Evolutionary conservation across 805 yeast species (phyloP).

Genomic region (Ogataea allantospora): DNA sequence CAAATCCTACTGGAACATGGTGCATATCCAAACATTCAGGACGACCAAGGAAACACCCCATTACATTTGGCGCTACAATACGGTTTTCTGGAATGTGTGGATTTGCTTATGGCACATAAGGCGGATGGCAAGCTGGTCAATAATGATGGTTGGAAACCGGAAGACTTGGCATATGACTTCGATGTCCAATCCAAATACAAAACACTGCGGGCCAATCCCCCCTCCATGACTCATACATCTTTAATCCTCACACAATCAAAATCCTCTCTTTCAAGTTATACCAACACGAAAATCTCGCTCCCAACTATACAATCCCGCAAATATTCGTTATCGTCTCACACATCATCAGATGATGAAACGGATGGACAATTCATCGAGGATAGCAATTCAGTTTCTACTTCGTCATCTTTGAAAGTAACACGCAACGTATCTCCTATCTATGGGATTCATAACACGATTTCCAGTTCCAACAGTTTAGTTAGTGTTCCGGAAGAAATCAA

Average conservation of each 20-base stretch:
- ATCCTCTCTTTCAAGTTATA: conserved; percentile 4
- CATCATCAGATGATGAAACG: conserved; percentile 13
- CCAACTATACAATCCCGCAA: conserved; percentile 21
- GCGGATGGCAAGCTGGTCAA: conserved; percentile 51
- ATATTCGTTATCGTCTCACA: conserved; percentile 17
- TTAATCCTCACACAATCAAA: not conserved
- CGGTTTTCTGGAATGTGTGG: conserved; percentile 58
- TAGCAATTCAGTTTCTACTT: conserved; percentile 16
- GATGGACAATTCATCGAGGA: conserved; percentile 14
- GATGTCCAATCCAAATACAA: conserved; percentile 47
- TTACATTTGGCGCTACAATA: conserved; percentile 78
- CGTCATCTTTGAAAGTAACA: conserved; percentile 17
- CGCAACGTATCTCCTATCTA: conserved; percentile 23
- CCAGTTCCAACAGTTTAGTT: conserved; percentile 15
- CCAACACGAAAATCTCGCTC: conserved; percentile 11
- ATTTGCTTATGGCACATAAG: conserved; percentile 48
- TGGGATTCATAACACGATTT: conserved; percentile 4
- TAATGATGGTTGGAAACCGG: conserved; percentile 61
- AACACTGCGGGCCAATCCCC: conserved; percentile 27
- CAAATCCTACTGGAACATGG: conserved; percentile 67
- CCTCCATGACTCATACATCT: conserved; percentile 16
- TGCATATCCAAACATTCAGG: conserved; percentile 72
- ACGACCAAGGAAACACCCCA: conserved; percentile 76
- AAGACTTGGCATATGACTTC: conserved; percentile 55
- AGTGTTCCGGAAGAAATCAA: conserved; percentile 4